A percentile compares a stretch with the other conserved stretches of the same genome.
Evolutionary conservation across 1,284 basidiomycete genomes (phyloP).

Genomic region (Trametes hirsuta): DNA sequence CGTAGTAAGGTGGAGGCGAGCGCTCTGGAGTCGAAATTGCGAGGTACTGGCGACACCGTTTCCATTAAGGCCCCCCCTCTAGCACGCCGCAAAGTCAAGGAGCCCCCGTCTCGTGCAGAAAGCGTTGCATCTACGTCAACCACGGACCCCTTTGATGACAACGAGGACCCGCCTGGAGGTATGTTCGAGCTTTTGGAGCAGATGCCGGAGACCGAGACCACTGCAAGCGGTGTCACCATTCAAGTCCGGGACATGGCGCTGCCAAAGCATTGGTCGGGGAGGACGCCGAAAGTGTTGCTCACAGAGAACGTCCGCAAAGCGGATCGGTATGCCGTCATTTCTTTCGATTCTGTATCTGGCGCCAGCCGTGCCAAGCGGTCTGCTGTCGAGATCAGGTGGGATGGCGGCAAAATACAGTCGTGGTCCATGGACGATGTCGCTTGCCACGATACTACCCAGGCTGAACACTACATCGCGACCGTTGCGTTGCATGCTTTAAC

Average conservation of each 20-base stretch:
- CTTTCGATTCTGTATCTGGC: constrained; percentile 69
- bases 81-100: constrained; percentile 8
- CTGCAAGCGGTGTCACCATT: constrained; percentile 59
- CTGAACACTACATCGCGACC: constrained; percentile 91
- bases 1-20: constrained; percentile 55
- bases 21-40: constrained; percentile 58
- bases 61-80: constrained; percentile 4
- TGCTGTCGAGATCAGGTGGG: constrained; percentile 75
- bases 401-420: constrained; percentile 59
- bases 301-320: constrained; percentile 65
- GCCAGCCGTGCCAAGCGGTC: constrained; percentile 73
- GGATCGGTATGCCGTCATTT: constrained; percentile 77
- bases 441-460: constrained; percentile 78
- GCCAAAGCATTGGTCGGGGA: constrained; percentile 81
- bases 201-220: constrained; percentile 55
- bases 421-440: constrained; percentile 89
- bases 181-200: constrained; percentile 83
- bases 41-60: constrained; percentile 33
- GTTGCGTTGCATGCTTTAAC: constrained; percentile 82
- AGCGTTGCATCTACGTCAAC: constrained; percentile 8
- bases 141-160: constrained; percentile 54
- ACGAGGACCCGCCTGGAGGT: constrained; percentile 63
- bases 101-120: constrained; percentile 17
- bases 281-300: constrained; percentile 73
- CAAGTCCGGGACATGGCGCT: constrained; percentile 75